Percentiles rank a stretch among this genome's conserved stretches.
Conservation (phyloP, 495 filamentous ascomycete genomes). For the Aspergillus saccharolyticus region DNA sequence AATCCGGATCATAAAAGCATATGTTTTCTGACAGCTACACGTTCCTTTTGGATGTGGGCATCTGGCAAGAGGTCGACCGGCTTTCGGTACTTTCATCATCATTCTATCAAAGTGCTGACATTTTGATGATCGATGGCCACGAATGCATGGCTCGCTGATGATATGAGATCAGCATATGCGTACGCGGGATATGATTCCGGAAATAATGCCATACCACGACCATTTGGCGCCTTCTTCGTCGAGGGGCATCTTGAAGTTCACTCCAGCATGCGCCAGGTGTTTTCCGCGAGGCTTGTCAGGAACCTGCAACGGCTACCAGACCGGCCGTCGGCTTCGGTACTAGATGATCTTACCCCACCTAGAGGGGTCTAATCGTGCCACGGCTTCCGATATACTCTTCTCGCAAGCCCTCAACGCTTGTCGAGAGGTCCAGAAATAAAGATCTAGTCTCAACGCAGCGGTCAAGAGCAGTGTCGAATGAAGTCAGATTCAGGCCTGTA, state of each 20-base stretch:
- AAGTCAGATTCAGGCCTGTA: not conserved
- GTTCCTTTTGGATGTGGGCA: conserved; percentile 68
- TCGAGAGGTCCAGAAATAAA: not conserved
- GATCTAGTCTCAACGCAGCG: not conserved
- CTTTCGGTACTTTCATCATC: conserved; percentile 75
- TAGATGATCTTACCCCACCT: conserved; percentile 1
- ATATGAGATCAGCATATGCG: not conserved
- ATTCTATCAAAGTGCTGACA: conserved; percentile 71
- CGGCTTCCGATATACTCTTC: not conserved
- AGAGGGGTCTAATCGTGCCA: conserved; percentile 4
- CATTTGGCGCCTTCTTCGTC: conserved; percentile 47
- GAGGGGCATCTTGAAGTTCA: conserved; percentile 37
- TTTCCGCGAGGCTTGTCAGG: not conserved
- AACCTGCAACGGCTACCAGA: not conserved
- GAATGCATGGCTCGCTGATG: conserved; percentile 72
- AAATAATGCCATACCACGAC: conserved; percentile 41
- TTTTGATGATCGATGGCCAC: conserved; percentile 80
- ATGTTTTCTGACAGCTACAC: conserved; percentile 51
- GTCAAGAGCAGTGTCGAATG: not conserved
- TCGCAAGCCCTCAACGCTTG: not conserved
- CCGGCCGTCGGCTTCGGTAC: not conserved
- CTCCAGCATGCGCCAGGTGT: not conserved
- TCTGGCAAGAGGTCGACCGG: conserved; percentile 69
- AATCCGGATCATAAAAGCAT: conserved; percentile 50
- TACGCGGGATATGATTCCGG: not conserved